Evolutionary conservation across 2,329 filamentous ascomycete genomes (phyloP), one percentile per base, ranked within the genome.

Genomic region (Penicillium sp.): DNA sequence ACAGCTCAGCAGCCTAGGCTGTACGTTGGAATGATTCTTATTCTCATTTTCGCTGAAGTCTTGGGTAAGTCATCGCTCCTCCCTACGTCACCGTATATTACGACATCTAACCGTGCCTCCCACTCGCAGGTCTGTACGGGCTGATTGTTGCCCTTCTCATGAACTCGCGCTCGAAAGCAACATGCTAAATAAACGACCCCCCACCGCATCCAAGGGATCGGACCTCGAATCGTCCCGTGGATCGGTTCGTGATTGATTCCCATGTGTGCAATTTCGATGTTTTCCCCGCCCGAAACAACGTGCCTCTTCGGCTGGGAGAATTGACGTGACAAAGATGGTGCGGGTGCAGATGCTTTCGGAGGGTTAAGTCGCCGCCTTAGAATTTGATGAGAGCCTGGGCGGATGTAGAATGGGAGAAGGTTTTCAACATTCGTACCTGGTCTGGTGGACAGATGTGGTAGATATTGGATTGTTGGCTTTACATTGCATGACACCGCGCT

Each of bases 21-120:
- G 62, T 95, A 95, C 76, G 90, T 95, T 70, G 91, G 91, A 76
- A 96, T 96, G 90, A 95, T 96, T 76, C 75, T 96, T 72, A 96
- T 96, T 79, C 89, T 96, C 77, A 96, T 96, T 92, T 96, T 95
- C 81, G 91, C 91, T 63, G 91, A 96, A 92, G 91, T 96, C 63
- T 77, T 96, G 86, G 91, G 90, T 93, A 80, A 56, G 86, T 78
- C 25, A 6, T 19, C 40, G 29, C 49, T 38, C 1, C 13, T 34
- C 5, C n/a, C 7, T 9, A 19, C n/a, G 38, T n/a, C 39, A 35
- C 35, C 19, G 44, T 43, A 59, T 59, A 45, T 27, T 46, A 68
- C 72, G 54, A 70, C 18, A 19, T 27, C 46, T 49, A 44, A 49
- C 31, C 38, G 33, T 1, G n/a, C 4, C 6, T 11, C 42, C 41